Evolutionary conservation across 257 asterid genomes (phyloP).

Genomic region (Cynanchum wilfordii): DNA sequence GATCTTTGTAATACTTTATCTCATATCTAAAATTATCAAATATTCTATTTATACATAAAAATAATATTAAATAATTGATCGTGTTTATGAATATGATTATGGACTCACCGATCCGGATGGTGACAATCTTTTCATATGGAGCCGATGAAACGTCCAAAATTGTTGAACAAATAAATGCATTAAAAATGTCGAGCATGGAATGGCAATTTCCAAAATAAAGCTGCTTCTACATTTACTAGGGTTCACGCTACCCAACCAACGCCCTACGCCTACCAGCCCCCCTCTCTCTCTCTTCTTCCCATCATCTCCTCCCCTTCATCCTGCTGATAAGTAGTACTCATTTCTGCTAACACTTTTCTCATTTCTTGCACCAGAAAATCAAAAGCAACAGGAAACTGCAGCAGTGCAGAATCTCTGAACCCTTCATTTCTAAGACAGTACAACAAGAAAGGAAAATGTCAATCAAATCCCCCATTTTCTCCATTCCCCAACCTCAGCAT

Average conservation of each 20-base stretch:
- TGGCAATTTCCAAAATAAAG: not conserved
- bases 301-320: not conserved
- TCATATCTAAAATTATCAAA: no score
- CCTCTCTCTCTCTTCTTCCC: not conserved
- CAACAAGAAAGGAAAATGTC: slow-evolving; percentile 24
- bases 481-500: slow-evolving; percentile 52
- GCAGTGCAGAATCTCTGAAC: not conserved
- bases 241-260: slow-evolving; percentile 12
- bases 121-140: no score
- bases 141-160: not conserved
- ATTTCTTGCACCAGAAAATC: not conserved
- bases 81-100: no score
- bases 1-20: no score
- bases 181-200: slow-evolving; percentile 3
- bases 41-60: no score
- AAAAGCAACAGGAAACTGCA: not conserved
- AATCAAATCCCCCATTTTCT: slow-evolving; percentile 47
- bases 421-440: not conserved
- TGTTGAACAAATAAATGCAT: slow-evolving; percentile 20
- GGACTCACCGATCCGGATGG: no score
- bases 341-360: no score
- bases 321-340: no score
- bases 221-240: slow-evolving; percentile 12
- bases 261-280: not conserved
- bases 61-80: no score